Evolutionary conservation across 192 early-diverging fungal genomes (phyloP).

Genomic region (Diversispora epigaea): DNA sequence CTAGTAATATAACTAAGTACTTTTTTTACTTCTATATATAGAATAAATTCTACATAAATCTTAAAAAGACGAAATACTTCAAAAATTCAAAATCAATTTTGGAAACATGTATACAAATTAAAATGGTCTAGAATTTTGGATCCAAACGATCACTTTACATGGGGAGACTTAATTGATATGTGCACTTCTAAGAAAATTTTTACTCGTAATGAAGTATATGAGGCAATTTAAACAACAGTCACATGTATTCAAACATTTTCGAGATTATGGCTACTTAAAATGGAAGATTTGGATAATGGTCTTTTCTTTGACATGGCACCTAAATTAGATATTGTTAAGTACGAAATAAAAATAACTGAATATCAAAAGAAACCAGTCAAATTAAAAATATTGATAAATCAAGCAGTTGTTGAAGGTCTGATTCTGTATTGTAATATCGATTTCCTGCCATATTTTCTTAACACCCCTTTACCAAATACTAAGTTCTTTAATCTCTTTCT

Average conservation of each 20-base stretch:
- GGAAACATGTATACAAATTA: too few species aligned
- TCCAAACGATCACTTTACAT: background rate
- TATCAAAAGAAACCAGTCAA: background rate
- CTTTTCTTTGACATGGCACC: background rate
- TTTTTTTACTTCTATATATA: too few species aligned
- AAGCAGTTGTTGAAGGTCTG: slow-evolving; percentile 5
- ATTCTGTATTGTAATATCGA: slow-evolving; percentile 21
- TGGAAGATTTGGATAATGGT: background rate
- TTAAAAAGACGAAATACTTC: too few species aligned
- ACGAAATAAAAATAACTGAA: slow-evolving; percentile 10
- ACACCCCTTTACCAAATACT: background rate
- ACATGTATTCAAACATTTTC: slow-evolving; percentile 10
- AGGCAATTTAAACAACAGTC: background rate
- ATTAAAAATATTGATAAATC: background rate
- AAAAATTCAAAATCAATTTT: too few species aligned
- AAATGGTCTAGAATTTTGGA: too few species aligned
- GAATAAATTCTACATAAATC: too few species aligned
- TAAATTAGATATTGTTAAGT: background rate
- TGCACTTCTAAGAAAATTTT: slow-evolving; percentile 1
- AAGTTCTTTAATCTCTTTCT: too few species aligned
- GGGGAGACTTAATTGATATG: background rate
- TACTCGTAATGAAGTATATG: slow-evolving; percentile 6
- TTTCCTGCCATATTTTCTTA: background rate
- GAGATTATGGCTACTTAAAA: slow-evolving; percentile 21
- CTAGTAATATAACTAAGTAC: too few species aligned